A percentile compares a stretch with the other conserved stretches of the same genome.
These are phyloP conservation scores for Kodamaea arcana DNA, from an alignment of 1,139 yeast genomes.

Conservation along the genomic window DNA sequence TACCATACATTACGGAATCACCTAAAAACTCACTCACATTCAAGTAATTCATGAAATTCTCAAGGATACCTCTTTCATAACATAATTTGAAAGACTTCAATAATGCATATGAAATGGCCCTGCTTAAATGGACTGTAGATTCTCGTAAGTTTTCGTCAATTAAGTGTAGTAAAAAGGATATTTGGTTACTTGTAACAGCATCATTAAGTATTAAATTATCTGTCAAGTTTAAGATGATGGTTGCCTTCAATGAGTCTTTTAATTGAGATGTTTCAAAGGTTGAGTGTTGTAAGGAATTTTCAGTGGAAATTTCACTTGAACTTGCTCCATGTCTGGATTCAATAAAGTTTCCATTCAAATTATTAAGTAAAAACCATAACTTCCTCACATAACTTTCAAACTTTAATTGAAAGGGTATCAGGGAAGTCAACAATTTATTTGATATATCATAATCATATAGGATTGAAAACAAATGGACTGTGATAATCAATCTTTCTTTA, in stretches of 20 bases:
- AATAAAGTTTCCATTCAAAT: neutral
- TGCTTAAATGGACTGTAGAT: conserved; percentile 10
- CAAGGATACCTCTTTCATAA: conserved; percentile 14
- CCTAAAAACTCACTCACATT: conserved; percentile 5
- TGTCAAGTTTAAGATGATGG: conserved; percentile 28
- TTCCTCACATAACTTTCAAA: conserved; percentile 33
- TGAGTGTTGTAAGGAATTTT: no score
- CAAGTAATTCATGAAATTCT: conserved; percentile 15
- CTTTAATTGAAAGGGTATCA: conserved; percentile 20
- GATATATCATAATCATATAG: conserved; percentile 36
- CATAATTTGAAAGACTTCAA: conserved; percentile 22
- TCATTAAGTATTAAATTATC: conserved; percentile 27
- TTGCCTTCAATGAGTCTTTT: conserved; percentile 22
- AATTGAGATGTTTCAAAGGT: no score
- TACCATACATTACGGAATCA: neutral
- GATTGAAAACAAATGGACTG: conserved; percentile 32
- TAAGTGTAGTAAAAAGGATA: conserved; percentile 30
- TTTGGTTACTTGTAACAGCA: conserved; percentile 24
- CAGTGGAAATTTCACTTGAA: neutral
- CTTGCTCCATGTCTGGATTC: conserved; percentile 2
- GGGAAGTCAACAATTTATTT: conserved; percentile 25
- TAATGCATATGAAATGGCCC: conserved; percentile 21
- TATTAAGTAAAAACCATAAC: conserved; percentile 29
- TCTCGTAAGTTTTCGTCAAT: conserved; percentile 19
- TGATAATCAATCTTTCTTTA: conserved; percentile 4